Conservation (phyloP, 108 stramenopile genomes). For the Nitzschia palea region DNA sequence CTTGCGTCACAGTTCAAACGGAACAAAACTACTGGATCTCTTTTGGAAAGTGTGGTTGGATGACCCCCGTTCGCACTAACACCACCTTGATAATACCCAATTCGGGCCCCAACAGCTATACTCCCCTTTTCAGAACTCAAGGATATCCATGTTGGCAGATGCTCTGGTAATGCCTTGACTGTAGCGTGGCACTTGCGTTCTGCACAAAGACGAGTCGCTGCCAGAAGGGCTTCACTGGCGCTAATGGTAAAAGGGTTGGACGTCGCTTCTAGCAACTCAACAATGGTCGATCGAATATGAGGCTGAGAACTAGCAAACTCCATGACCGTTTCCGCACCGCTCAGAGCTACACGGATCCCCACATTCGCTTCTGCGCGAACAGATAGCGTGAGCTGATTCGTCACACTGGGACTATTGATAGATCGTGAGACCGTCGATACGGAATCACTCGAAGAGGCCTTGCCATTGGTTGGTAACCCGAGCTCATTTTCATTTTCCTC, state of each 20-base stretch:
- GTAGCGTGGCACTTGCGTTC: constrained; percentile 78
- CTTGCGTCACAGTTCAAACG: constrained; percentile 81
- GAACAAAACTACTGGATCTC: constrained; percentile 60
- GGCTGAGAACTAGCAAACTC: constrained; percentile 20
- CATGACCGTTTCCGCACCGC: constrained; percentile 57
- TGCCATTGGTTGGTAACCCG: neutral
- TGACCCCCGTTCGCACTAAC: neutral
- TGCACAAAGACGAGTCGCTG: constrained; percentile 79
- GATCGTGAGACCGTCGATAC: constrained; percentile 38
- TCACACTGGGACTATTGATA: constrained; percentile 26
- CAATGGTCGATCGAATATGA: constrained; percentile 55
- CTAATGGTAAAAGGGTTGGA: constrained; percentile 82
- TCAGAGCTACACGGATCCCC: constrained; percentile 77
- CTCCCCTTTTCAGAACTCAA: constrained; percentile 71
- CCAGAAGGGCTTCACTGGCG: constrained; percentile 80
- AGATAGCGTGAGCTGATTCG: constrained; percentile 61
- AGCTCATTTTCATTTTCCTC: constrained; percentile 21
- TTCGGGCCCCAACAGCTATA: constrained; percentile 69
- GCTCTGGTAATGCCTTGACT: constrained; percentile 54
- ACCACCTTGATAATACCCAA: constrained; percentile 41
- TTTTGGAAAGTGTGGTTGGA: neutral
- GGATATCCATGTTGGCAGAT: constrained; percentile 74
- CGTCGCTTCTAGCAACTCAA: constrained; percentile 68
- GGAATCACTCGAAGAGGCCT: constrained; percentile 20
- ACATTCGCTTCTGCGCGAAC: constrained; percentile 65